phyloP scores from a whole-genome alignment of 2,329 filamentous ascomycete species.

The Rosellinia necatrix region DNA sequence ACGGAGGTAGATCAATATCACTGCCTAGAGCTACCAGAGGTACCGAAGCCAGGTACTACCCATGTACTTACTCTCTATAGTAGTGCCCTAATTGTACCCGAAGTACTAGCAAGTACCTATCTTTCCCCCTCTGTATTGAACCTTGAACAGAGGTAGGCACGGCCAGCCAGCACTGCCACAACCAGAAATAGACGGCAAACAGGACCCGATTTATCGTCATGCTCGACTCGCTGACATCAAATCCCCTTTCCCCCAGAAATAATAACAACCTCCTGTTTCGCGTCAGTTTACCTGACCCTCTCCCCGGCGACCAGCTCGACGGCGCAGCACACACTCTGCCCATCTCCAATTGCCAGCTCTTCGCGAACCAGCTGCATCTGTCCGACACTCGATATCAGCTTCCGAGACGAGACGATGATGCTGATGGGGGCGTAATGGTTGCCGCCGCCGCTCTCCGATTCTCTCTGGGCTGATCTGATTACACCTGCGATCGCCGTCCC shows the following conservation, averaged over 20 bases:
- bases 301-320: background rate
- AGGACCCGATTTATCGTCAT: slow-evolving; percentile 25
- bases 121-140: background rate
- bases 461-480: slow-evolving; percentile 30
- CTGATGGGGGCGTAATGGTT: slow-evolving; percentile 38
- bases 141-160: slow-evolving; percentile 5
- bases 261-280: slow-evolving; percentile 5
- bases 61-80: background rate
- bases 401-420: no score
- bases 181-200: slow-evolving; percentile 22
- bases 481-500: slow-evolving; percentile 18
- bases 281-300: slow-evolving; percentile 1
- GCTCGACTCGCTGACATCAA: slow-evolving; percentile 14
- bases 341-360: slow-evolving; percentile 8
- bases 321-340: background rate
- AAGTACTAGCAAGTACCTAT: background rate
- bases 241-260: slow-evolving; percentile 24
- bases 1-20: no score
- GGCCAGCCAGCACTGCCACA: slow-evolving; percentile 26
- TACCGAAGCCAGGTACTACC: background rate
- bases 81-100: background rate
- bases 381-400: slow-evolving; percentile 24
- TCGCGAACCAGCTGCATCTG: slow-evolving; percentile 18
- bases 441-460: slow-evolving; percentile 29
- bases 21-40: background rate